These are phyloP conservation scores for Nadsonia starkeyi-henricii DNA, from an alignment of 1,139 yeast species.

Conservation along the genomic window DNA sequence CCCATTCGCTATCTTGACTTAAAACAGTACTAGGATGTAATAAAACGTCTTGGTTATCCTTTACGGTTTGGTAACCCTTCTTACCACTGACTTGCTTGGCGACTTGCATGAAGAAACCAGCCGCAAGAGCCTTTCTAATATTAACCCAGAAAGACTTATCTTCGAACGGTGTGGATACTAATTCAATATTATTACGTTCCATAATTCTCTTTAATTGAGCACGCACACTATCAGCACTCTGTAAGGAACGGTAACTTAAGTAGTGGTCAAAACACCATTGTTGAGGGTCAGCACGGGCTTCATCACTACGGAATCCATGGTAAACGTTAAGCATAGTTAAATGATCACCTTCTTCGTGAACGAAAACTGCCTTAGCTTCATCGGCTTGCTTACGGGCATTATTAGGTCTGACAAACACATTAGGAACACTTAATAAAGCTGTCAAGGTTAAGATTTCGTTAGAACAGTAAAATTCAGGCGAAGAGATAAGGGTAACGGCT, in stretches of 20 bases:
- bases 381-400: constrained; percentile 83
- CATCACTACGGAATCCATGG: constrained; percentile 60
- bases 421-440: constrained; percentile 84
- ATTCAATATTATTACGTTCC: constrained; percentile 65
- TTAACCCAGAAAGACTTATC: constrained; percentile 51
- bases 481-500: constrained; percentile 82
- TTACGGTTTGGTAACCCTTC: constrained; percentile 76
- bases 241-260: constrained; percentile 67
- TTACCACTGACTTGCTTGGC: constrained; percentile 65
- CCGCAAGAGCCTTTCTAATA: constrained; percentile 70
- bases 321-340: constrained; percentile 78
- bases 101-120: constrained; percentile 98
- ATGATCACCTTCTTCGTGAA: constrained; percentile 94
- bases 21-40: constrained; percentile 88
- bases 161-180: constrained; percentile 57
- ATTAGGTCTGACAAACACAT: constrained; percentile 87
- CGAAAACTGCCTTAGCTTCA: constrained; percentile 75
- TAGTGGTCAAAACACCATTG: constrained; percentile 88
- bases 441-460: constrained; percentile 81
- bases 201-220: constrained; percentile 69
- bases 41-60: constrained; percentile 90
- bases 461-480: constrained; percentile 75
- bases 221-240: constrained; percentile 75
- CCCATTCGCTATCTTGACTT: constrained; percentile 81
- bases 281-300: constrained; percentile 36